phyloP scores from a whole-genome alignment of 306 rosid species.

The Erythrophleum fordii region DNA sequence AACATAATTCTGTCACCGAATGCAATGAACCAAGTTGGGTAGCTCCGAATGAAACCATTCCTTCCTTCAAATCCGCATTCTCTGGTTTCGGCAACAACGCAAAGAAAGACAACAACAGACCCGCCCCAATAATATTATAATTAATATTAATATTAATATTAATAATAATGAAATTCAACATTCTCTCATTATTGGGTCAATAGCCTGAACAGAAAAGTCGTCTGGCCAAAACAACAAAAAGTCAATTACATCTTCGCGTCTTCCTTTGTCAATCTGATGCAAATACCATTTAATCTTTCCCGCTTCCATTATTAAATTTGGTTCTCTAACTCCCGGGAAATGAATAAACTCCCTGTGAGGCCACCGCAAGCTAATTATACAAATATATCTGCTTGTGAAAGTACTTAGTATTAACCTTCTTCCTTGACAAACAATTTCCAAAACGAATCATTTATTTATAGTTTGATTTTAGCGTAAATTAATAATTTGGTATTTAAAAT shows the following conservation, averaged over 20 bases:
- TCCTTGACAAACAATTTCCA: not conserved
- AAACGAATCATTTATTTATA: not conserved
- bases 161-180: slow-evolving; percentile 1
- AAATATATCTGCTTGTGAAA: not conserved
- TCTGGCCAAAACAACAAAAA: not conserved
- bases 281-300: not conserved
- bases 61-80: slow-evolving; percentile 36
- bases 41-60: slow-evolving; percentile 1
- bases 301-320: not conserved
- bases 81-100: slow-evolving; percentile 34
- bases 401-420: too few relatives aligned
- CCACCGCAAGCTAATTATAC: too few relatives aligned
- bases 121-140: not conserved
- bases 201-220: not conserved
- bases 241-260: not conserved
- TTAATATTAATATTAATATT: not conserved
- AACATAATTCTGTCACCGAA: not conserved
- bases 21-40: not conserved
- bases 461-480: not conserved
- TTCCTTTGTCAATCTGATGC: not conserved
- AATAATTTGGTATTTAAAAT: too few relatives aligned
- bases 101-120: not conserved
- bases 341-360: not conserved
- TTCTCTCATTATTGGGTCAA: slow-evolving; percentile 2
- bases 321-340: not conserved